A percentile compares a stretch with the other conserved stretches of the same genome.
phyloP scores from a whole-genome alignment of 2,329 filamentous ascomycete species.

The Ilyonectria mors-panacis region DNA sequence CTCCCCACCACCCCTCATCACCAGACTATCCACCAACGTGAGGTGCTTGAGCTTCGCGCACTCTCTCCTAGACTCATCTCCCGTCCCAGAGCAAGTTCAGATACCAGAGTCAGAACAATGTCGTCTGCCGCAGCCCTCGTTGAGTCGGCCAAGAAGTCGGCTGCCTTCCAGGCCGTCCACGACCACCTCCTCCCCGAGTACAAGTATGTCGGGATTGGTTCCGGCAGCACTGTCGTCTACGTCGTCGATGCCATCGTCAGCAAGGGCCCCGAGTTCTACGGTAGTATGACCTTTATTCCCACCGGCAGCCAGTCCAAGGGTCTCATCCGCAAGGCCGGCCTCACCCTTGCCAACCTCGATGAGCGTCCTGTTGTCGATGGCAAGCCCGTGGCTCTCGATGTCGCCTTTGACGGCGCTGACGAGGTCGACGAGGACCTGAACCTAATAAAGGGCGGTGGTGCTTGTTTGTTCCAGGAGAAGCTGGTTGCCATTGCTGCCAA shows the following conservation, averaged over 20 bases:
- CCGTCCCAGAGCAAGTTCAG: background rate
- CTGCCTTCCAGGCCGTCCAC: constrained; percentile 80
- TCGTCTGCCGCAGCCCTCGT: constrained; percentile 61
- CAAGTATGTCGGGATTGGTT: constrained; percentile 83
- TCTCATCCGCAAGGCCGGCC: constrained; percentile 84
- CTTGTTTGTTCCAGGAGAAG: constrained; percentile 99
- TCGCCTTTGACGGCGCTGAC: constrained; percentile 96
- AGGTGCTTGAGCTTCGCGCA: constrained; percentile 16
- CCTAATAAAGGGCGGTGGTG: constrained; percentile 97
- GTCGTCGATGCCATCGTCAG: constrained; percentile 85
- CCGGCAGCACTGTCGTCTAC: constrained; percentile 86
- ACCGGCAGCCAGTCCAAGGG: constrained; percentile 93
- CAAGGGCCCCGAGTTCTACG: constrained; percentile 68
- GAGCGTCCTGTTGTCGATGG: constrained; percentile 70
- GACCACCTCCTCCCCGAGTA: constrained; percentile 77
- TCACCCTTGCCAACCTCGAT: constrained; percentile 84
- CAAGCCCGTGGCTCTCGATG: constrained; percentile 75
- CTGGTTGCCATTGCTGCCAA: constrained; percentile 87
- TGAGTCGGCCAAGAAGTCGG: constrained; percentile 82
- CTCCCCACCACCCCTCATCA: constrained; percentile 27
- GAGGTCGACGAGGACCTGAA: constrained; percentile 96
- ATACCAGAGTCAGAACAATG: constrained; percentile 49
- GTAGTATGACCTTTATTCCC: constrained; percentile 86
- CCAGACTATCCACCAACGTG: constrained; percentile 22
- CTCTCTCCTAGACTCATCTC: constrained; percentile 10